These are phyloP conservation scores for Kodamaea alishanica DNA, from an alignment of 1,139 yeast genomes.

Conservation along the genomic window DNA sequence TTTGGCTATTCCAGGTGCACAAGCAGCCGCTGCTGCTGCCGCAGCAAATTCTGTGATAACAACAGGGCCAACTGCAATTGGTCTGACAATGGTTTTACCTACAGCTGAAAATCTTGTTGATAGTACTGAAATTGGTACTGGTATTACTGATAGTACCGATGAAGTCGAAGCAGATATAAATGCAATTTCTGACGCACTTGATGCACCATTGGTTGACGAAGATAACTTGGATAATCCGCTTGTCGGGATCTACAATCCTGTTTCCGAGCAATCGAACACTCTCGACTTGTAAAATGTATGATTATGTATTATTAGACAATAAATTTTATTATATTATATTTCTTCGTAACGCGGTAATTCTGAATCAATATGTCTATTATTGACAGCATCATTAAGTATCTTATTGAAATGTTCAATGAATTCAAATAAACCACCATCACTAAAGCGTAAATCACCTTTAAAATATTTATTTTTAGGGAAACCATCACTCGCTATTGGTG, in stretches of 20 bases:
- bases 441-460: slow-evolving; percentile 37
- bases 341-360: slow-evolving; percentile 40
- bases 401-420: slow-evolving; percentile 27
- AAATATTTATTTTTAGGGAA: slow-evolving; percentile 40
- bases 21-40: slow-evolving; percentile 20
- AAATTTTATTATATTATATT: slow-evolving; percentile 1
- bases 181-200: too few relatives aligned
- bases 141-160: background rate
- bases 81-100: background rate
- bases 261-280: slow-evolving; percentile 10
- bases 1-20: slow-evolving; percentile 21
- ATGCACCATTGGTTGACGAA: slow-evolving; percentile 17
- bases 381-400: slow-evolving; percentile 18
- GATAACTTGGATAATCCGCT: slow-evolving; percentile 22
- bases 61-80: background rate
- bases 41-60: background rate
- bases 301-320: background rate
- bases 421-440: slow-evolving; percentile 47
- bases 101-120: background rate
- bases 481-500: slow-evolving; percentile 39
- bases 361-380: slow-evolving; percentile 35
- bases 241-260: slow-evolving; percentile 12
- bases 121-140: background rate
- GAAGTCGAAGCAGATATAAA: too few relatives aligned
- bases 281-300: background rate